Conservation (phyloP, 2,329 filamentous ascomycete species). For the Phoma sp. region DNA sequence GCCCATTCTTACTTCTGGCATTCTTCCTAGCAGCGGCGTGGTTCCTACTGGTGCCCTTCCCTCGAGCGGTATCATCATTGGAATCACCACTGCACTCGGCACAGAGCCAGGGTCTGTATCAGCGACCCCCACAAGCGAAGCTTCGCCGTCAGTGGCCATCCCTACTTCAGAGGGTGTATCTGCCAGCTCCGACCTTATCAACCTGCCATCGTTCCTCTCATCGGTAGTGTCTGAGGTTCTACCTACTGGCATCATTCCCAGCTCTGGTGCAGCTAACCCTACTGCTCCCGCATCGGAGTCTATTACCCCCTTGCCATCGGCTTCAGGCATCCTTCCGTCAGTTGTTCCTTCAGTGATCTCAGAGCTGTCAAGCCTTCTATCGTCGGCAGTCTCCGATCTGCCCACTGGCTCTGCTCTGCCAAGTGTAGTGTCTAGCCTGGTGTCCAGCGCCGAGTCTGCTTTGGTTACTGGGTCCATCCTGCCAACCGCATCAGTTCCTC, state of each 20-base stretch:
- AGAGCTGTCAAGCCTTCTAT: constrained; percentile 26
- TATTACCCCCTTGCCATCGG: constrained; percentile 20
- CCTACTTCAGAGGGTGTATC: constrained; percentile 30
- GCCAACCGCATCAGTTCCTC: constrained; percentile 26
- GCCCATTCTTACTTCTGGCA: constrained; percentile 29
- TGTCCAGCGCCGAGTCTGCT: constrained; percentile 24
- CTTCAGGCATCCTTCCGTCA: constrained; percentile 26
- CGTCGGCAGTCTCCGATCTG: constrained; percentile 26
- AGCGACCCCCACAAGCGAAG: constrained; percentile 20
- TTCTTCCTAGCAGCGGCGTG: constrained; percentile 30
- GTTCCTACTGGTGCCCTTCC: constrained; percentile 27
- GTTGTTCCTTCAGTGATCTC: constrained; percentile 25
- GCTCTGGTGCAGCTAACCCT: constrained; percentile 24
- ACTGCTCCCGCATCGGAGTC: constrained; percentile 11
- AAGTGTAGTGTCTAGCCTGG: constrained; percentile 25
- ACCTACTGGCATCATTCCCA: constrained; percentile 18
- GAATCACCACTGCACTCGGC: constrained; percentile 46
- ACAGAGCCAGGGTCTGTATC: constrained; percentile 23
- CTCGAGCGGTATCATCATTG: constrained; percentile 41
- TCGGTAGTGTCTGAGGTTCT: constrained; percentile 30
- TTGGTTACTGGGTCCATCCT: constrained; percentile 15
- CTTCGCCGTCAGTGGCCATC: constrained; percentile 26
- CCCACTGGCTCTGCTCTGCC: constrained; percentile 28
- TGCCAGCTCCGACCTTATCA: constrained; percentile 19
- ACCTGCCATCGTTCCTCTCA: constrained; percentile 26